Evolutionary conservation across 768 basidiomycete genomes (phyloP).

Genomic region (Lactifluus piperatus): DNA sequence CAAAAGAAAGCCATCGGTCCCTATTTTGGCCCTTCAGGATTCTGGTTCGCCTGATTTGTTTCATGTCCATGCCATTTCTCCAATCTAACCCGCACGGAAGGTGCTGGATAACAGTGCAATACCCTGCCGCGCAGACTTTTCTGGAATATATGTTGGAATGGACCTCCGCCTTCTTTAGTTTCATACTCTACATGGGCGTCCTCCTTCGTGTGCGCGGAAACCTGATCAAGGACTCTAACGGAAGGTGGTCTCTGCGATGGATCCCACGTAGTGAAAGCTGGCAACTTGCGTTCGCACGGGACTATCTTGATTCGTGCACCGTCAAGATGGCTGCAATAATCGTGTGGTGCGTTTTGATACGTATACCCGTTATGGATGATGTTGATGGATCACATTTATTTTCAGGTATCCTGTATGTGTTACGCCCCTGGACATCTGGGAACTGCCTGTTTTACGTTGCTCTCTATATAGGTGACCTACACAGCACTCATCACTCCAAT

Average conservation of each 20-base stretch:
- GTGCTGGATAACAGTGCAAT: constrained; percentile 39
- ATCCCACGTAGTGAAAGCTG: constrained; percentile 27
- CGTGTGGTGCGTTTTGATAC: constrained; percentile 26
- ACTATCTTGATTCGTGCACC: constrained; percentile 28
- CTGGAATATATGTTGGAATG: constrained; percentile 41
- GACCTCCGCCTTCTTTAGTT: constrained; percentile 27
- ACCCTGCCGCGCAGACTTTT: constrained; percentile 31
- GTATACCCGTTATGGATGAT: neutral
- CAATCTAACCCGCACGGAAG: constrained; percentile 14
- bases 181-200: constrained; percentile 28
- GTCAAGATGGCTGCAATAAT: constrained; percentile 27
- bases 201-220: constrained; percentile 34
- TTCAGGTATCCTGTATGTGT: constrained; percentile 23
- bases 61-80: neutral
- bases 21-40: constrained; percentile 39
- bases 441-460: neutral
- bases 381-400: neutral
- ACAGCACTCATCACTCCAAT: constrained; percentile 29
- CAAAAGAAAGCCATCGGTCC: constrained; percentile 29
- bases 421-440: neutral
- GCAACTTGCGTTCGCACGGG: constrained; percentile 28
- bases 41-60: constrained; percentile 28
- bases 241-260: constrained; percentile 27
- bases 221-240: constrained; percentile 22
- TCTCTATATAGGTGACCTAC: constrained; percentile 24